Percentiles rank a stretch among this genome's conserved stretches.
Evolutionary conservation across 306 rosid genomes (phyloP).

Genomic region (Vigna radiata): DNA sequence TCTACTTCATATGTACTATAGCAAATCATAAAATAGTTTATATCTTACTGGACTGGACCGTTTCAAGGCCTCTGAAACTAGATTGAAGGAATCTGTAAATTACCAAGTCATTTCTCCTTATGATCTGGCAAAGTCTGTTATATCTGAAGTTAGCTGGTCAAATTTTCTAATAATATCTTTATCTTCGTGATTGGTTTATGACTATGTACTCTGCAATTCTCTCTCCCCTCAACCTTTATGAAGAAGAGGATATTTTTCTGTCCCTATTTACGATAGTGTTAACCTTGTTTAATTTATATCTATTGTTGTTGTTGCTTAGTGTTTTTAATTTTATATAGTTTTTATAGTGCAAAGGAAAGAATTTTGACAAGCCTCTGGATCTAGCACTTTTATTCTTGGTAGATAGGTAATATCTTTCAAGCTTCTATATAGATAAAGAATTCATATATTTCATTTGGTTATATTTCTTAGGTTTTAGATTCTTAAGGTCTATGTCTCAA

Average conservation of each 20-base stretch:
- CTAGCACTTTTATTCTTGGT: too few relatives aligned
- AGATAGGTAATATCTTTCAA: too few relatives aligned
- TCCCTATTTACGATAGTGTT: neutral
- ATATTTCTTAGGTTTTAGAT: too few relatives aligned
- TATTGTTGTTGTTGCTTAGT: too few relatives aligned
- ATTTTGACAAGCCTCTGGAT: too few relatives aligned
- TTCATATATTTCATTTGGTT: too few relatives aligned
- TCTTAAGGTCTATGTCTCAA: too few relatives aligned
- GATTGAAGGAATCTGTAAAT: slow-evolving; percentile 61
- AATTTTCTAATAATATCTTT: slow-evolving; percentile 66
- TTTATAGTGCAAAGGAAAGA: too few relatives aligned
- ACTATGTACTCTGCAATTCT: slow-evolving; percentile 17
- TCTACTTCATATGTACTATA: neutral
- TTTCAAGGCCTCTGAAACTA: slow-evolving; percentile 56
- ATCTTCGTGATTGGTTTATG: slow-evolving; percentile 24
- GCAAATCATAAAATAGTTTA: slow-evolving; percentile 1
- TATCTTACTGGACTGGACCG: slow-evolving; percentile 41
- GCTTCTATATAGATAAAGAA: too few relatives aligned
- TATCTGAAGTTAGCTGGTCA: slow-evolving; percentile 85
- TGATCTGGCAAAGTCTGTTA: slow-evolving; percentile 77
- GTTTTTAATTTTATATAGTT: too few relatives aligned
- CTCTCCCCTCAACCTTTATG: slow-evolving; percentile 11
- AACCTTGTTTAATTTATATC: too few relatives aligned
- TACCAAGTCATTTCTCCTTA: slow-evolving; percentile 78
- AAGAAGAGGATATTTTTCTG: neutral